Conservation (phyloP, 73 alveolate genomes). For the Paraurostyla sp. region DNA sequence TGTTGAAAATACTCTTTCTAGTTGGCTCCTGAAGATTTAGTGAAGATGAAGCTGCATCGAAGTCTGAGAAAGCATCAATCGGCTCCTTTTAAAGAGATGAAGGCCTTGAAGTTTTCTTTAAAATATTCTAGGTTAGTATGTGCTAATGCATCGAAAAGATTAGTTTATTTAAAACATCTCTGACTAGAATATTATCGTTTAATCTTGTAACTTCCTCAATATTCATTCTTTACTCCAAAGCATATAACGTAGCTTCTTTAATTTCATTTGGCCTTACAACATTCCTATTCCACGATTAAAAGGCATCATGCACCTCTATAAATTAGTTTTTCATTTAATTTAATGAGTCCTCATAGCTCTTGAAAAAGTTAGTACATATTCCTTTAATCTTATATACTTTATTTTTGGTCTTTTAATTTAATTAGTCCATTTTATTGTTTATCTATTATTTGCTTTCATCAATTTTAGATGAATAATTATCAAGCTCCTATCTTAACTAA, state of each 20-base stretch:
- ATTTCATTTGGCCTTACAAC: constrained; percentile 38
- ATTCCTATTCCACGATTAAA: constrained; percentile 48
- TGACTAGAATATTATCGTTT: background rate
- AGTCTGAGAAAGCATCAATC: background rate
- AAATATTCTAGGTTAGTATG: background rate
- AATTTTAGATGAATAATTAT: background rate
- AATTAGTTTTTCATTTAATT: constrained; percentile 10
- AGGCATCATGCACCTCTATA: constrained; percentile 48
- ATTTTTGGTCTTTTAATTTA: background rate
- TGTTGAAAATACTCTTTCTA: background rate
- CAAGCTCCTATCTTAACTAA: constrained; percentile 15
- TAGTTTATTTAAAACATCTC: constrained; percentile 38
- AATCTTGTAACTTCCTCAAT: constrained; percentile 9
- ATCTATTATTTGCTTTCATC: background rate
- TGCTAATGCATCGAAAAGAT: constrained; percentile 38
- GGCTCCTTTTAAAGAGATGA: constrained; percentile 6
- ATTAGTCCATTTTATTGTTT: background rate
- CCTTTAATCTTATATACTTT: constrained; percentile 5
- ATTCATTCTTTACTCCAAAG: constrained; percentile 24
- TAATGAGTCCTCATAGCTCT: constrained; percentile 30
- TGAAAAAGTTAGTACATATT: constrained; percentile 37
- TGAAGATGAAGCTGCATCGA: background rate
- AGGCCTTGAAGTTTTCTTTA: background rate
- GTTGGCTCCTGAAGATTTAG: background rate
- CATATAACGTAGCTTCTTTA: constrained; percentile 49